A percentile compares a stretch with the other conserved stretches of the same genome.
Evolutionary conservation across 768 basidiomycete species (phyloP).

Genomic region (Hypholoma sublateritium): DNA sequence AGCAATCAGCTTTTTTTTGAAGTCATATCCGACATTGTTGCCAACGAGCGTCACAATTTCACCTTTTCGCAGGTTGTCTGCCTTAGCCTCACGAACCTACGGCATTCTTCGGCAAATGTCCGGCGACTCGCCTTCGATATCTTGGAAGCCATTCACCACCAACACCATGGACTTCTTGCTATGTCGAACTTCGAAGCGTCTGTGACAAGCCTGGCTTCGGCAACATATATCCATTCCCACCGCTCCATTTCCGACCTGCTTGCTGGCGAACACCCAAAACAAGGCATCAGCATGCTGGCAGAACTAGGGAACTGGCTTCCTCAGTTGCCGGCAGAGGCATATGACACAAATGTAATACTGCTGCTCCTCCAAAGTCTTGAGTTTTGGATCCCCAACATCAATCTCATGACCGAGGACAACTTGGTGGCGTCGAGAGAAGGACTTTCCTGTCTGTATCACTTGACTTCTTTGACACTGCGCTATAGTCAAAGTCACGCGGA

Average conservation of each 20-base stretch:
- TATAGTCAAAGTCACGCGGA: constrained; percentile 75
- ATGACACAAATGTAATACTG: constrained; percentile 46
- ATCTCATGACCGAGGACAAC: constrained; percentile 62
- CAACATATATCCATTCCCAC: constrained; percentile 81
- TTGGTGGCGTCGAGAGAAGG: constrained; percentile 58
- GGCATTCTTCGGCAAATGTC: constrained; percentile 62
- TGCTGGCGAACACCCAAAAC: constrained; percentile 71
- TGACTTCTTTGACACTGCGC: constrained; percentile 80
- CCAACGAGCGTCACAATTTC: constrained; percentile 58
- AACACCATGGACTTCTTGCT: constrained; percentile 62
- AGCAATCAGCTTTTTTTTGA: constrained; percentile 75
- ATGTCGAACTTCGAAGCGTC: constrained; percentile 75
- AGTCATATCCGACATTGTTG: constrained; percentile 70
- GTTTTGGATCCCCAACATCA: constrained; percentile 79
- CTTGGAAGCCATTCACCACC: constrained; percentile 70
- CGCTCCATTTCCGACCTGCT: constrained; percentile 75
- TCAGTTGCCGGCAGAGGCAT: constrained; percentile 50
- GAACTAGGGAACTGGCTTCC: constrained; percentile 77
- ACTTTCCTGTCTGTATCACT: constrained; percentile 68
- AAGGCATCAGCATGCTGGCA: constrained; percentile 62
- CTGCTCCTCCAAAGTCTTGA: constrained; percentile 78
- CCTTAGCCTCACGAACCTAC: constrained; percentile 82
- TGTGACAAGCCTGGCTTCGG: constrained; percentile 68
- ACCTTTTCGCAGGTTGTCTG: constrained; percentile 74
- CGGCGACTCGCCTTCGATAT: constrained; percentile 79